A percentile compares a stretch with the other conserved stretches of the same genome.
These are phyloP conservation scores for Pinguiococcus pyrenoidosus DNA, from an alignment of 108 stramenopile genomes.

Conservation along the genomic window DNA sequence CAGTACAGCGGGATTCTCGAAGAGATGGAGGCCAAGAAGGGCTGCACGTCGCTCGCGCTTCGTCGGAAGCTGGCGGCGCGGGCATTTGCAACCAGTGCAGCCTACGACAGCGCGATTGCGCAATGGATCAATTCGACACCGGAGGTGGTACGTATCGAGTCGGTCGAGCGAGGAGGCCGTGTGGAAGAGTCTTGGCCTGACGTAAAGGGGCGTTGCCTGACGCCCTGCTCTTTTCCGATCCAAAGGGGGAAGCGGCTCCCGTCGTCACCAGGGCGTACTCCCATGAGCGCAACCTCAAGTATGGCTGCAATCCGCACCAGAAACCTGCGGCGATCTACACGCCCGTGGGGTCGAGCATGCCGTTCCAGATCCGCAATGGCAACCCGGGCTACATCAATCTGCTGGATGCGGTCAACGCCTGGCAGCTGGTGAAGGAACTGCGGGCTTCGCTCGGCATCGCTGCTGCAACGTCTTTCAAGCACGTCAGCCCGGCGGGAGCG, in stretches of 20 bases:
- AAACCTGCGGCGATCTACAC: conserved; percentile 70
- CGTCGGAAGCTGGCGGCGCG: conserved; percentile 68
- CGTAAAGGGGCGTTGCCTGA: no score
- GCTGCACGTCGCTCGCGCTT: conserved; percentile 63
- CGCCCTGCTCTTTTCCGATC: not conserved
- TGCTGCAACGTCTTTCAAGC: conserved; percentile 94
- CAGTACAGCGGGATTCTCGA: conserved; percentile 69
- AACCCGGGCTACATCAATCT: conserved; percentile 96
- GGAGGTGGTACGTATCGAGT: no score
- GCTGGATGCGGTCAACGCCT: conserved; percentile 91
- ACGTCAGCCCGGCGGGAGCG: conserved; percentile 93
- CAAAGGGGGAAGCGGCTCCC: conserved; percentile 26
- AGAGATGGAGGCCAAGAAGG: conserved; percentile 56
- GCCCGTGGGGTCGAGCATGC: conserved; percentile 55
- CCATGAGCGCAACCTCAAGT: conserved; percentile 75
- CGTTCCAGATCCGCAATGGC: conserved; percentile 77
- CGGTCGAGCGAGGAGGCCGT: no score
- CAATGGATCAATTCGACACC: conserved; percentile 72
- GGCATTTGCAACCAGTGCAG: conserved; percentile 76
- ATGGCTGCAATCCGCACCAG: conserved; percentile 94
- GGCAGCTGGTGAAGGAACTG: conserved; percentile 87
- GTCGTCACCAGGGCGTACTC: conserved; percentile 71
- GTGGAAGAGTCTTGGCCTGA: no score
- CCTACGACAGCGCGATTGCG: conserved; percentile 84
- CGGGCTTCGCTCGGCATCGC: conserved; percentile 71